phyloP scores from a whole-genome alignment of 83 land plant genomes.

The Picea abies region DNA sequence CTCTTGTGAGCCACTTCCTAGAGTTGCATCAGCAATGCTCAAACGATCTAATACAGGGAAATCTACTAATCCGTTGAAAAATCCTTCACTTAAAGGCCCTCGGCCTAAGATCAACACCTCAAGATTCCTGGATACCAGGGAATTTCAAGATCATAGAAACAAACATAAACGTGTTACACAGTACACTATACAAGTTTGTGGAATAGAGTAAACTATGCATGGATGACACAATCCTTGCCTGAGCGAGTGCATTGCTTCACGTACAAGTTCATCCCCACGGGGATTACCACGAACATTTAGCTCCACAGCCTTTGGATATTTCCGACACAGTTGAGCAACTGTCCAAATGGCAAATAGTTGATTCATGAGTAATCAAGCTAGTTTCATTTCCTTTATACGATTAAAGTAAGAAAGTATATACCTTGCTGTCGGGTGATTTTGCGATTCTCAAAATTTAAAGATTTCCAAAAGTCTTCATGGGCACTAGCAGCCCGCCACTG shows the following conservation, averaged over 20 bases:
- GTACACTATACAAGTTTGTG: slow-evolving; percentile 15
- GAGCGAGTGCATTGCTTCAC: slow-evolving; percentile 65
- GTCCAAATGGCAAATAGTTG: slow-evolving; percentile 8
- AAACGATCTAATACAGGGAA: slow-evolving; percentile 49
- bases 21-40: slow-evolving; percentile 40
- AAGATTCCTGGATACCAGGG: slow-evolving; percentile 56
- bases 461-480: slow-evolving; percentile 98
- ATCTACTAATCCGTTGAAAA: slow-evolving; percentile 48
- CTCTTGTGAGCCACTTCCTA: slow-evolving; percentile 72
- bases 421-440: slow-evolving; percentile 69
- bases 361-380: not conserved
- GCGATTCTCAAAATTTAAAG: slow-evolving; percentile 77
- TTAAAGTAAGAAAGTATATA: slow-evolving; percentile 18
- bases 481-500: slow-evolving; percentile 93
- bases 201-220: slow-evolving; percentile 15
- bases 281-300: slow-evolving; percentile 62
- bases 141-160: slow-evolving; percentile 26
- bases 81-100: slow-evolving; percentile 56
- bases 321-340: slow-evolving; percentile 76
- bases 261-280: slow-evolving; percentile 57
- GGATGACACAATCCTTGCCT: slow-evolving; percentile 54
- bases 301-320: slow-evolving; percentile 85
- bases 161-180: slow-evolving; percentile 26
- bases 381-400: not conserved
- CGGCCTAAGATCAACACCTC: slow-evolving; percentile 63